Evolutionary conservation across 2,329 filamentous ascomycete species (phyloP).

Genomic region (Penicillium sp.): DNA sequence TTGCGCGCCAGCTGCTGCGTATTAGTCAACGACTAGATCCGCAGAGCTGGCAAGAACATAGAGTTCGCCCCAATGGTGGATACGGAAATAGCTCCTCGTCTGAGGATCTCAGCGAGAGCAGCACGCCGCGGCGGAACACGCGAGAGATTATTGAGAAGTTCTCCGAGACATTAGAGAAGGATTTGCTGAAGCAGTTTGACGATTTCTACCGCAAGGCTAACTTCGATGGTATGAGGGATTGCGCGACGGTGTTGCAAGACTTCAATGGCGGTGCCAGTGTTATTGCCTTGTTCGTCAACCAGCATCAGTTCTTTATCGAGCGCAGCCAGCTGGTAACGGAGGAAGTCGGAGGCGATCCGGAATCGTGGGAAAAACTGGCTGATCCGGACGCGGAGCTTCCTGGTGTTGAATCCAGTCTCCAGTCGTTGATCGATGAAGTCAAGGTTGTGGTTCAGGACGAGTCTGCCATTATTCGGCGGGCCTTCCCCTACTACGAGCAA

Average conservation of each 20-base stretch:
- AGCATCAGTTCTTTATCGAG: slow-evolving; percentile 99
- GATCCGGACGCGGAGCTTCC: slow-evolving; percentile 90
- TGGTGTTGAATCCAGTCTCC: slow-evolving; percentile 80
- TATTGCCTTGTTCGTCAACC: slow-evolving; percentile 92
- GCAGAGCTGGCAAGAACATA: slow-evolving; percentile 54
- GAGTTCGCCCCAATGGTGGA: slow-evolving; percentile 47
- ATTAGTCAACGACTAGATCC: slow-evolving; percentile 88
- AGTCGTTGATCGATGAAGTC: slow-evolving; percentile 87
- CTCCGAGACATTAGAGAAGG: slow-evolving; percentile 88
- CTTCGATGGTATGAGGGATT: slow-evolving; percentile 97
- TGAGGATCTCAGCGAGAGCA: slow-evolving; percentile 39
- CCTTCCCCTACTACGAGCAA: slow-evolving; percentile 92
- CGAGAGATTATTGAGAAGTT: slow-evolving; percentile 93
- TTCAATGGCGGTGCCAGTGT: slow-evolving; percentile 95
- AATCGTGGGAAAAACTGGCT: slow-evolving; percentile 82
- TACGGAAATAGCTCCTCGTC: slow-evolving; percentile 20
- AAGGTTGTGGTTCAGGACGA: slow-evolving; percentile 94
- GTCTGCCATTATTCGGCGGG: slow-evolving; percentile 89
- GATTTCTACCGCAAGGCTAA: slow-evolving; percentile 91
- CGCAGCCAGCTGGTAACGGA: slow-evolving; percentile 83
- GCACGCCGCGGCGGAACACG: slow-evolving; percentile 50
- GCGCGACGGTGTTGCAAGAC: slow-evolving; percentile 82
- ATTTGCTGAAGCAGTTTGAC: slow-evolving; percentile 91
- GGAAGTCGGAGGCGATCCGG: slow-evolving; percentile 54
- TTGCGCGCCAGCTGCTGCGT: slow-evolving; percentile 82